These are phyloP conservation scores for Colletotrichum paranaense DNA, from an alignment of 2,329 filamentous ascomycete genomes.

Conservation along the genomic window DNA sequence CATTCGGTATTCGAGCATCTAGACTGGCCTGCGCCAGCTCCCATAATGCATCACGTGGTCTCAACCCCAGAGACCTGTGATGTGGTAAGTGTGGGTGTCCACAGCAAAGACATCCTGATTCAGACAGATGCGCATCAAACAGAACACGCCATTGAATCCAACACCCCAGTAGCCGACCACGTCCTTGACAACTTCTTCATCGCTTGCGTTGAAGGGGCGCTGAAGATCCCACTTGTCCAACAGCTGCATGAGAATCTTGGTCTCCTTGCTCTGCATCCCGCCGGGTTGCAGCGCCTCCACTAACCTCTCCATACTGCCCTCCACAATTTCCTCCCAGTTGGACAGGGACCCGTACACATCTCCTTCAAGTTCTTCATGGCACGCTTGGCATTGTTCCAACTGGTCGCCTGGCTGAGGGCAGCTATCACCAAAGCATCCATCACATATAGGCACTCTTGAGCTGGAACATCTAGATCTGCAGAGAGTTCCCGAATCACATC, in stretches of 20 bases:
- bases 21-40: conserved; percentile 8
- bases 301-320: conserved; percentile 17
- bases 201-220: conserved; percentile 7
- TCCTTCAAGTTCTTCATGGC: conserved; percentile 18
- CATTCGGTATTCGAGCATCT: background rate
- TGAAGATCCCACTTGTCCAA: conserved; percentile 21
- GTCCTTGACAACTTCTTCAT: conserved; percentile 19
- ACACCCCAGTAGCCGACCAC: conserved; percentile 18
- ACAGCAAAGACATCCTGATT: conserved; percentile 11
- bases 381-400: conserved; percentile 22
- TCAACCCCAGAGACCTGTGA: conserved; percentile 14
- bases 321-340: conserved; percentile 8
- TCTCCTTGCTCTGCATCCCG: conserved; percentile 20
- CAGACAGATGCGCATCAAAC: conserved; percentile 18
- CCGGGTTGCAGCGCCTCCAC: conserved; percentile 6
- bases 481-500: conserved; percentile 10
- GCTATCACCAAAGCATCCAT: conserved; percentile 26
- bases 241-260: conserved; percentile 18
- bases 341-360: conserved; percentile 16
- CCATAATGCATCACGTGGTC: background rate
- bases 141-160: conserved; percentile 13
- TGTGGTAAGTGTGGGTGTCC: conserved; percentile 14
- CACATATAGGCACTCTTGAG: background rate
- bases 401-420: conserved; percentile 19
- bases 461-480: background rate